Conservation (phyloP, 768 basidiomycete species). For the Rhodosporidiobolus sp. region DNA sequence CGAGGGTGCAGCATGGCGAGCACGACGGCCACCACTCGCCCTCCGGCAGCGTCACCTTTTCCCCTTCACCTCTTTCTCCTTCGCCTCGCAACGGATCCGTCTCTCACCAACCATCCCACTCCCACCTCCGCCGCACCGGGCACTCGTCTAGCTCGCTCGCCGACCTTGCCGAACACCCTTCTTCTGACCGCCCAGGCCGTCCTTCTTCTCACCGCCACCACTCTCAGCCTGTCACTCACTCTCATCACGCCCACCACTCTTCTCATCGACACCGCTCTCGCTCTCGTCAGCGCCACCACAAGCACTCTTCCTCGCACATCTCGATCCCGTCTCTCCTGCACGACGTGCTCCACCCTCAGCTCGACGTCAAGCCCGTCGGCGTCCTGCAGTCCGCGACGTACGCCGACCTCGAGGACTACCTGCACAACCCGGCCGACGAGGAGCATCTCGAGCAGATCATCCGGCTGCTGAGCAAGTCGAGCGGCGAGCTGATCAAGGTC, state of each 20-base stretch:
- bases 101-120: neutral
- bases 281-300: conserved; percentile 2
- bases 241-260: neutral
- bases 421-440: conserved; percentile 34
- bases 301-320: conserved; percentile 17
- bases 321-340: conserved; percentile 27
- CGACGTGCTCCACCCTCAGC: conserved; percentile 36
- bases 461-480: conserved; percentile 14
- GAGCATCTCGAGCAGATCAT: conserved; percentile 38
- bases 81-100: neutral
- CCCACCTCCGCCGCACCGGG: neutral
- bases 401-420: conserved; percentile 34
- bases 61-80: neutral
- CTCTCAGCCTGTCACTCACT: neutral
- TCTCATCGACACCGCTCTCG: neutral
- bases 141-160: conserved; percentile 9
- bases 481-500: conserved; percentile 3
- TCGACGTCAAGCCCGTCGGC: conserved; percentile 32
- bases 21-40: neutral
- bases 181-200: neutral
- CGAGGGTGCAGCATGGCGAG: neutral
- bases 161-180: conserved; percentile 10
- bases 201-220: neutral
- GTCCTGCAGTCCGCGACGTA: conserved; percentile 28
- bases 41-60: neutral